Evolutionary conservation across 768 basidiomycete species (phyloP).

Genomic region (Lactifluus volemus): DNA sequence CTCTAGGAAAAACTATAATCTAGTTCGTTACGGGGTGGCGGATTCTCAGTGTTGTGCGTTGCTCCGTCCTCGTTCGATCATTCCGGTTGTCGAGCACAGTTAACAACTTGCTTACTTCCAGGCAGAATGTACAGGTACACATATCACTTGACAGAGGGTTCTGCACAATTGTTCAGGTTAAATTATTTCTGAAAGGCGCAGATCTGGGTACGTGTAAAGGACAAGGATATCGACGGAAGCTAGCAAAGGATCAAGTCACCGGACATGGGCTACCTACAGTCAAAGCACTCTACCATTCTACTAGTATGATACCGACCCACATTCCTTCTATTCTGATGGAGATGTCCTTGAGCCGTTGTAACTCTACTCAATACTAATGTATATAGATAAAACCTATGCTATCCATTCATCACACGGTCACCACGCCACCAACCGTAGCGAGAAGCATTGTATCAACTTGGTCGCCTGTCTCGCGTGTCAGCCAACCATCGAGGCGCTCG

Average conservation of each 20-base stretch:
- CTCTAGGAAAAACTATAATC: background rate
- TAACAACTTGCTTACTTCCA: background rate
- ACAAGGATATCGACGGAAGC: no score
- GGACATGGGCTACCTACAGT: no score
- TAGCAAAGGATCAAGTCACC: background rate
- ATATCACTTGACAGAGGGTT: no score
- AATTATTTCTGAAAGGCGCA: no score
- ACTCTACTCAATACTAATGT: background rate
- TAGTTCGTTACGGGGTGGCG: background rate
- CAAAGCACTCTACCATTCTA: no score
- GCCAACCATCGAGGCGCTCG: conserved; percentile 64
- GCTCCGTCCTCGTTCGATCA: background rate
- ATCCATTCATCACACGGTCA: conserved; percentile 27
- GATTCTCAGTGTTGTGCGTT: background rate
- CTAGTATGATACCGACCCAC: background rate
- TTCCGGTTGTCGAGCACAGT: background rate
- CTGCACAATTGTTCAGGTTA: no score
- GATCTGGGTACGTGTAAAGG: no score
- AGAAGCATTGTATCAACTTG: conserved; percentile 60
- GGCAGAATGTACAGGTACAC: background rate
- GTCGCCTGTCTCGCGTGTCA: conserved; percentile 52
- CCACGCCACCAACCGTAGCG: conserved; percentile 62
- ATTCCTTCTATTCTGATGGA: background rate
- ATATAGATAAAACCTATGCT: background rate
- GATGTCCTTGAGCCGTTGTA: background rate